Percentiles rank a stretch among this genome's conserved stretches.
phyloP scores from a whole-genome alignment of 2,329 filamentous ascomycete species.

The Botrytis hyacinthi region DNA sequence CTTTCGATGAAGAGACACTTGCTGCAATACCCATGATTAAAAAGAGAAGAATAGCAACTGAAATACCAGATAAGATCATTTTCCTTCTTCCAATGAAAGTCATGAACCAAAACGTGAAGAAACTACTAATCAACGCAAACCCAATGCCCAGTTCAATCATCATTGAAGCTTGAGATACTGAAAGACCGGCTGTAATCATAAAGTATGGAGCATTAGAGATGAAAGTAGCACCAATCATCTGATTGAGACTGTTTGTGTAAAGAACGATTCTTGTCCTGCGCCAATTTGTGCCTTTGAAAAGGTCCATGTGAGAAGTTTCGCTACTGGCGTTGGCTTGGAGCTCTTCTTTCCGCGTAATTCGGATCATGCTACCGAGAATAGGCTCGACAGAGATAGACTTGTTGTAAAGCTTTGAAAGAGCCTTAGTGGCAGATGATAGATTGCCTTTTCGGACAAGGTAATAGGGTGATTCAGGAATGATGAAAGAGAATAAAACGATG shows the following conservation, averaged over 20 bases:
- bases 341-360: neutral
- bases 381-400: neutral
- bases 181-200: slow-evolving; percentile 2
- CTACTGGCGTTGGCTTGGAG: neutral
- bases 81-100: slow-evolving; percentile 7
- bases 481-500: neutral
- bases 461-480: neutral
- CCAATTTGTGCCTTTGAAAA: slow-evolving; percentile 11
- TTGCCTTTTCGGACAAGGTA: neutral
- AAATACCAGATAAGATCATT: neutral
- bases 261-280: slow-evolving; percentile 11
- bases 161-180: neutral
- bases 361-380: neutral
- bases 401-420: neutral
- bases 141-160: slow-evolving; percentile 11
- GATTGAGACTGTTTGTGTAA: slow-evolving; percentile 9
- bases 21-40: neutral
- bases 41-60: neutral
- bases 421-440: neutral
- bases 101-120: slow-evolving; percentile 16
- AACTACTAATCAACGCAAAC: slow-evolving; percentile 8
- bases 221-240: slow-evolving; percentile 13
- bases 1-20: neutral
- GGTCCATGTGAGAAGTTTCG: slow-evolving; percentile 7
- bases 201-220: slow-evolving; percentile 13